These are phyloP conservation scores for Nicotiana tomentosiformis DNA, from an alignment of 257 asterid species.

Conservation along the genomic window DNA sequence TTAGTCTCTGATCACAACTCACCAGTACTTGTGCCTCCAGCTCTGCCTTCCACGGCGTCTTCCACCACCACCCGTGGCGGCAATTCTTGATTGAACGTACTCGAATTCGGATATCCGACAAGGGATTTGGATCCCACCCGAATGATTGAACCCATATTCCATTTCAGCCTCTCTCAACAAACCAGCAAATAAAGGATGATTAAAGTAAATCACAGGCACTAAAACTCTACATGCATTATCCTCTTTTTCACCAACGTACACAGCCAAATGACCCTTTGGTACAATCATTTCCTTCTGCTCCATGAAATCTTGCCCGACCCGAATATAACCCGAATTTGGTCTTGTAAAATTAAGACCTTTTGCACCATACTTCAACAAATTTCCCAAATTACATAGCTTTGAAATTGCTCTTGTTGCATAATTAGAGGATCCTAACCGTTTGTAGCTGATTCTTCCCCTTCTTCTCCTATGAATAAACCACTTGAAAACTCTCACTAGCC, in stretches of 20 bases:
- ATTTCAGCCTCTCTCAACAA: slow-evolving; percentile 48
- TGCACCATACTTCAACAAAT: slow-evolving; percentile 22
- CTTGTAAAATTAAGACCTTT: slow-evolving; percentile 17
- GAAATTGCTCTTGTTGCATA: slow-evolving; percentile 21
- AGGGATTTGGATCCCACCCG: slow-evolving; percentile 71
- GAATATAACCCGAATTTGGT: slow-evolving; percentile 23
- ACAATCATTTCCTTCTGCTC: slow-evolving; percentile 14
- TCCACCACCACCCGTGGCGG: slow-evolving; percentile 32
- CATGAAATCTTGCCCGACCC: slow-evolving; percentile 24
- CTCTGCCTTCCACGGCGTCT: slow-evolving; percentile 18
- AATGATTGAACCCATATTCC: slow-evolving; percentile 51
- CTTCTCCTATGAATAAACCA: slow-evolving; percentile 30
- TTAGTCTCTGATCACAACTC: neutral
- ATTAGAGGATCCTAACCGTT: slow-evolving; percentile 11
- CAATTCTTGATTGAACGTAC: slow-evolving; percentile 40
- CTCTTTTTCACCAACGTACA: slow-evolving; percentile 48
- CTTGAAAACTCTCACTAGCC: slow-evolving; percentile 30
- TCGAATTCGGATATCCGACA: slow-evolving; percentile 54
- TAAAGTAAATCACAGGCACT: slow-evolving; percentile 58
- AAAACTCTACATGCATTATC: slow-evolving; percentile 46
- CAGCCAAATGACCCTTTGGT: slow-evolving; percentile 64
- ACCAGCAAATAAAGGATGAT: slow-evolving; percentile 58
- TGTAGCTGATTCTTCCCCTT: slow-evolving; percentile 11
- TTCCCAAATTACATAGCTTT: slow-evolving; percentile 34
- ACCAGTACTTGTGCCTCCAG: slow-evolving; percentile 6